These are phyloP conservation scores for Aspergillus steynii DNA, from an alignment of 495 filamentous ascomycete species.

Conservation along the genomic window DNA sequence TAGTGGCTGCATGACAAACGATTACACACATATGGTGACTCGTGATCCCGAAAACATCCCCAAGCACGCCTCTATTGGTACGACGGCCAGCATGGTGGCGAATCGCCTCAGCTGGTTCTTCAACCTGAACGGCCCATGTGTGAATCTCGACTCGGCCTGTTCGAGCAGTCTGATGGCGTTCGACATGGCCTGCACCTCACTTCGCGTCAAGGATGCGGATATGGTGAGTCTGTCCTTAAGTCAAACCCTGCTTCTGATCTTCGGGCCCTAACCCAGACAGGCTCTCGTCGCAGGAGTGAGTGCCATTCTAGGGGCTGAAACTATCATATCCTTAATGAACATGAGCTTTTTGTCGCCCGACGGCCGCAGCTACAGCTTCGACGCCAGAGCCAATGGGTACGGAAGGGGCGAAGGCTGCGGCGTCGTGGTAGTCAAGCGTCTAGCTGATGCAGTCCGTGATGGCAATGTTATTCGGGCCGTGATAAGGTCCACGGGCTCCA, in stretches of 20 bases:
- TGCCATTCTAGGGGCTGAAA: background rate
- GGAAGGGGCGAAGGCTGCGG: background rate
- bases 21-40: background rate
- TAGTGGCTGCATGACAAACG: background rate
- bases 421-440: slow-evolving; percentile 1
- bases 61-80: background rate
- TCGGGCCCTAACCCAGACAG: background rate
- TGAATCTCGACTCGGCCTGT: slow-evolving; percentile 56
- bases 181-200: slow-evolving; percentile 22
- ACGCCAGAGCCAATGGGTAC: slow-evolving; percentile 4
- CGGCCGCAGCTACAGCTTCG: slow-evolving; percentile 2
- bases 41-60: background rate
- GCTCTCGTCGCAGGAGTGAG: slow-evolving; percentile 1
- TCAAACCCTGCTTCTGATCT: too few species aligned
- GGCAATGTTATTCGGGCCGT: background rate
- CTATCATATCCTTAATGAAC: background rate
- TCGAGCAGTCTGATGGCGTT: slow-evolving; percentile 51
- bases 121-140: slow-evolving; percentile 41
- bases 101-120: slow-evolving; percentile 48
- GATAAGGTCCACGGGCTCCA: background rate
- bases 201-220: background rate
- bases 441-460: slow-evolving; percentile 3
- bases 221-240: background rate
- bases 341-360: background rate
- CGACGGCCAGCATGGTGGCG: slow-evolving; percentile 33